Evolutionary conservation across 2,329 filamentous ascomycete genomes (phyloP).

Genomic region (Xylogone sp.): DNA sequence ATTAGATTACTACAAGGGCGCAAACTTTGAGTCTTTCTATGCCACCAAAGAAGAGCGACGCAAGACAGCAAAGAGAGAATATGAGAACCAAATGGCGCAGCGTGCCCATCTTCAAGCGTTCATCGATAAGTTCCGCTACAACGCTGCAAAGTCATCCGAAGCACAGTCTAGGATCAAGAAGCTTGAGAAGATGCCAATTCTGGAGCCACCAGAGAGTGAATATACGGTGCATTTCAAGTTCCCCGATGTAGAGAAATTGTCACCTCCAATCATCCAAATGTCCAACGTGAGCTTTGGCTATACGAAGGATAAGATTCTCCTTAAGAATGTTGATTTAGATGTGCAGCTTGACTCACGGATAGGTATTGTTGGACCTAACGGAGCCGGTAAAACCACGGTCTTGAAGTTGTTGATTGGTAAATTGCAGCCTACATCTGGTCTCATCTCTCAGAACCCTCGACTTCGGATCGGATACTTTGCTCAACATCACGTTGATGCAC

Average conservation of each 20-base stretch:
- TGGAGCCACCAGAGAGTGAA: constrained; percentile 86
- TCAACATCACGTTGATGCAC: constrained; percentile 94
- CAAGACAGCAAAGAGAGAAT: constrained; percentile 94
- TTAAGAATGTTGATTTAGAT: constrained; percentile 86
- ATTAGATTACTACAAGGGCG: constrained; percentile 96
- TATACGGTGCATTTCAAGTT: constrained; percentile 98
- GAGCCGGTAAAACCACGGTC: constrained; percentile 97
- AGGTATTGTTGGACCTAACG: constrained; percentile 98
- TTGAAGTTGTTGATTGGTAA: constrained; percentile 93
- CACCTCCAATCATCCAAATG: constrained; percentile 98
- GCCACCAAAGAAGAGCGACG: constrained; percentile 94
- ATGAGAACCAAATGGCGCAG: constrained; percentile 96
- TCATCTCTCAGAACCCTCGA: constrained; percentile 85
- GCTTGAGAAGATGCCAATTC: constrained; percentile 90
- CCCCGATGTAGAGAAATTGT: constrained; percentile 95
- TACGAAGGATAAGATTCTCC: constrained; percentile 69
- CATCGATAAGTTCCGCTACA: constrained; percentile 99
- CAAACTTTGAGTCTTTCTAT: constrained; percentile 97
- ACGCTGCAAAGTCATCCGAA: constrained; percentile 96
- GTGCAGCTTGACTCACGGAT: constrained; percentile 98
- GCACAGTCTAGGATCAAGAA: constrained; percentile 99
- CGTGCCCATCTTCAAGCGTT: constrained; percentile 93
- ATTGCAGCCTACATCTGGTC: constrained; percentile 68
- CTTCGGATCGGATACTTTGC: constrained; percentile 95
- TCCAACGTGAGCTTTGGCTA: constrained; percentile 89